Evolutionary conservation across 208 protist species (phyloP).

Genomic region (Crithidia acanthocephali): DNA sequence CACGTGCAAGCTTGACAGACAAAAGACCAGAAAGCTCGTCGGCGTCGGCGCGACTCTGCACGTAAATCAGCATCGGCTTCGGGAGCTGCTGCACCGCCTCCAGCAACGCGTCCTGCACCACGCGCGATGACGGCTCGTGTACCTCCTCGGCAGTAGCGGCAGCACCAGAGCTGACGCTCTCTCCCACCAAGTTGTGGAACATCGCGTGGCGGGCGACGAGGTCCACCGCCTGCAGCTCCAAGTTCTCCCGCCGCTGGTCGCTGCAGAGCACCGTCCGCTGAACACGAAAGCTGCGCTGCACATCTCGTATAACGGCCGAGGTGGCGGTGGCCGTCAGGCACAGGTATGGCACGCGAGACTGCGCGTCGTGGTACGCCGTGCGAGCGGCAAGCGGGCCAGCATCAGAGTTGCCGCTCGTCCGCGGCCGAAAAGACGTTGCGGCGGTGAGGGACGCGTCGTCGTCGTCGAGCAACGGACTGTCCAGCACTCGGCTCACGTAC

Average conservation of each 20-base stretch:
- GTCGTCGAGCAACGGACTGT: constrained; percentile 26
- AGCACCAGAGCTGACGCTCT: background rate
- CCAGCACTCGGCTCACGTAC: constrained; percentile 73
- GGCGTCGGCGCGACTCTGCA: constrained; percentile 78
- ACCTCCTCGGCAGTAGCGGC: background rate
- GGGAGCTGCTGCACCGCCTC: constrained; percentile 68
- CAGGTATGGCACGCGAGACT: constrained; percentile 46
- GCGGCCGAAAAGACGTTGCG: no score
- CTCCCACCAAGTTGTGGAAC: constrained; percentile 2
- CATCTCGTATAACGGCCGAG: constrained; percentile 74
- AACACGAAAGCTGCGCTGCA: constrained; percentile 74
- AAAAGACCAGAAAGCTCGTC: constrained; percentile 75
- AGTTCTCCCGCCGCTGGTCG: constrained; percentile 60
- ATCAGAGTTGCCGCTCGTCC: no score
- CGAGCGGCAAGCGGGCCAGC: background rate
- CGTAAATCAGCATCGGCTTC: constrained; percentile 90
- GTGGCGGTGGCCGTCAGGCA: constrained; percentile 91
- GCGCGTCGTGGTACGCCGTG: background rate
- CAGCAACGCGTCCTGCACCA: constrained; percentile 63
- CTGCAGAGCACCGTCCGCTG: constrained; percentile 45
- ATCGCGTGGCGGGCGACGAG: constrained; percentile 26
- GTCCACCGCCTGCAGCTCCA: constrained; percentile 62
- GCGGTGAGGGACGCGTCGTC: background rate
- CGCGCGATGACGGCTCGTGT: constrained; percentile 39
- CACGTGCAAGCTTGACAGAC: constrained; percentile 38